A percentile compares a stretch with the other conserved stretches of the same genome.
Evolutionary conservation across 257 asterid species (phyloP).

Genomic region (Solanum dulcamara): DNA sequence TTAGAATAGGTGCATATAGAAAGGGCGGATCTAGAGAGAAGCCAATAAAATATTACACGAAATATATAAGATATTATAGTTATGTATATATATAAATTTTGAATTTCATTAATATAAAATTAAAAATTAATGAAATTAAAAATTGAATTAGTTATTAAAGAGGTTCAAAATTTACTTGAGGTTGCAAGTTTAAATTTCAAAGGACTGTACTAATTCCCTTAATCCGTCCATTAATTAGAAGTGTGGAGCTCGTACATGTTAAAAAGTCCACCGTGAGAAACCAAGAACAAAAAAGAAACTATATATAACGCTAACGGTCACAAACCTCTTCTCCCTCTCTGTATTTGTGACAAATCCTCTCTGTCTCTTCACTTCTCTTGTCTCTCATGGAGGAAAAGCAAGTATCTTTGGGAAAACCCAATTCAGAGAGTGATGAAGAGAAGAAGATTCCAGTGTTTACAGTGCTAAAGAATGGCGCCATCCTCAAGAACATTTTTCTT

Average conservation of each 20-base stretch:
- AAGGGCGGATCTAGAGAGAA: background rate
- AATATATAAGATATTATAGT: too few species aligned
- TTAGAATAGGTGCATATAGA: background rate
- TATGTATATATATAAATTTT: too few species aligned
- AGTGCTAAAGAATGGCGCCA: conserved; percentile 50
- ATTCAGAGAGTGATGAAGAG: conserved; percentile 13
- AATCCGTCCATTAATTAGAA: too few species aligned
- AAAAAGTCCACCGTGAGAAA: background rate
- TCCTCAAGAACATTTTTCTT: conserved; percentile 69
- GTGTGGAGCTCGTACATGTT: background rate
- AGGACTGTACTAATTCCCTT: background rate
- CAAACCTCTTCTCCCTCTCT: background rate
- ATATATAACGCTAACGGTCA: background rate
- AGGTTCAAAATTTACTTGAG: background rate
- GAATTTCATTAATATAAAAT: too few species aligned
- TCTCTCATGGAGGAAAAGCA: background rate
- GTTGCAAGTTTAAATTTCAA: too few species aligned
- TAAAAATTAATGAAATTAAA: too few species aligned
- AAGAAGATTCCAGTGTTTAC: conserved; percentile 71
- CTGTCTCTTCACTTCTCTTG: background rate
- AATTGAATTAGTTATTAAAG: too few species aligned
- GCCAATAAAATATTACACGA: too few species aligned
- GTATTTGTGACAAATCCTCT: background rate
- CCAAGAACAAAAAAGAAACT: background rate
- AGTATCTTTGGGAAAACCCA: background rate